phyloP scores from a whole-genome alignment of 208 protist species.

The Wallacemonas rigidus region DNA sequence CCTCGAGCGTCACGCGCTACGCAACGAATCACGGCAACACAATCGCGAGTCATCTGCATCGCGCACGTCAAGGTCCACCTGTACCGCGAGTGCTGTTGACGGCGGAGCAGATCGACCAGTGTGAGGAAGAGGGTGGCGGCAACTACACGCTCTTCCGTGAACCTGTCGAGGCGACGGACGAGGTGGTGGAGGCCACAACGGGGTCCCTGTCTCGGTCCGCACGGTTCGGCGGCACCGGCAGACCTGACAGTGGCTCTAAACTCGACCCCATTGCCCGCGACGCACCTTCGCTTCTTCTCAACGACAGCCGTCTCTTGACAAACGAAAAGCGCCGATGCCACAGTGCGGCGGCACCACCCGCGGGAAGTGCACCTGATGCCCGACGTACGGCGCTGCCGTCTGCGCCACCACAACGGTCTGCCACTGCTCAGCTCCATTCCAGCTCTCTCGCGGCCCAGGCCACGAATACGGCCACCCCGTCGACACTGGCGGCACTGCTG shows the following conservation, averaged over 20 bases:
- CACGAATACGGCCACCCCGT: no score
- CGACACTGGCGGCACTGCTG: not conserved
- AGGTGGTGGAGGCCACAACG: no score
- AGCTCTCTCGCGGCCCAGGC: no score
- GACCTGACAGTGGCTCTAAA: not conserved
- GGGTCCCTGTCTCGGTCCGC: no score
- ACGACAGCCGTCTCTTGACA: not conserved
- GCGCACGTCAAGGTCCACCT: not conserved
- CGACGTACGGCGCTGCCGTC: not conserved
- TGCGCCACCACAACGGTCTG: not conserved
- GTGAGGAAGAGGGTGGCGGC: slow-evolving; percentile 3
- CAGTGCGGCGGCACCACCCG: not conserved
- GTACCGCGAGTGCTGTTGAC: slow-evolving; percentile 1
- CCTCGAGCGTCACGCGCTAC: not conserved
- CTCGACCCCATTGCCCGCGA: no score
- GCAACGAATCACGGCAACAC: no score
- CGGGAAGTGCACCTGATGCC: no score
- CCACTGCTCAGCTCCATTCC: no score
- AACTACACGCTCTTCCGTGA: slow-evolving; percentile 4
- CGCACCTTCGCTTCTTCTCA: not conserved
- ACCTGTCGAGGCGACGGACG: no score
- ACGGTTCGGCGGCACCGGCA: not conserved
- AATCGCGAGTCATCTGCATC: not conserved
- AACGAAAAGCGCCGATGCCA: not conserved
- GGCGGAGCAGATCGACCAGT: slow-evolving; percentile 3